A percentile compares a stretch with the other conserved stretches of the same genome.
These are phyloP conservation scores for Phialemonium atrogriseum DNA, from an alignment of 2,329 filamentous ascomycete genomes.

Conservation along the genomic window DNA sequence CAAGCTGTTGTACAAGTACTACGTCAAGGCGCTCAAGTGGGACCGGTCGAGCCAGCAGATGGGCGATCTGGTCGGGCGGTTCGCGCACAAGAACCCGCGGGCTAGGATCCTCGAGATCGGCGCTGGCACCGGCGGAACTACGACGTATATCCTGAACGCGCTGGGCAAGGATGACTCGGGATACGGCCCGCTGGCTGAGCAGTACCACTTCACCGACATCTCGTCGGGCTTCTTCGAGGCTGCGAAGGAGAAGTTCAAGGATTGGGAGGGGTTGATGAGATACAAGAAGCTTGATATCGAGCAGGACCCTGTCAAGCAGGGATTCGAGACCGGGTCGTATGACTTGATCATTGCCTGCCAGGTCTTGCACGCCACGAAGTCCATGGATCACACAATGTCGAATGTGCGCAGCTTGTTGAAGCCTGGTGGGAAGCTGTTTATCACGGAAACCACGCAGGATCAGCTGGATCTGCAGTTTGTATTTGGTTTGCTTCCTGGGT, in stretches of 20 bases:
- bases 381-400: conserved; percentile 18
- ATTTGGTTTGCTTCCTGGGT: conserved; percentile 13
- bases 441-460: conserved; percentile 16
- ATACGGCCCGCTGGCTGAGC: conserved; percentile 3
- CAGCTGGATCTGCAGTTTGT: conserved; percentile 14
- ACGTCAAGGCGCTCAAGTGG: conserved; percentile 17
- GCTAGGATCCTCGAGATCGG: conserved; percentile 29
- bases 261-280: conserved; percentile 15
- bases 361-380: conserved; percentile 26
- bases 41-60: conserved; percentile 14
- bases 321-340: conserved; percentile 21
- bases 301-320: conserved; percentile 20
- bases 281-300: conserved; percentile 25
- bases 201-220: conserved; percentile 6
- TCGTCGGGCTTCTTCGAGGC: conserved; percentile 20
- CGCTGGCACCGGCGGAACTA: conserved; percentile 32
- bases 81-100: conserved; percentile 11
- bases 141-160: conserved; percentile 21
- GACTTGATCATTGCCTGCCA: conserved; percentile 30
- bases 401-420: conserved; percentile 25
- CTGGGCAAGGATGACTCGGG: conserved; percentile 6
- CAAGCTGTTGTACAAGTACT: conserved; percentile 23
- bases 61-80: conserved; percentile 11
- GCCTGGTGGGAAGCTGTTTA: conserved; percentile 30
- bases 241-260: conserved; percentile 18